phyloP scores from a whole-genome alignment of 2,329 filamentous ascomycete species.

The Alternaria consortialis region DNA sequence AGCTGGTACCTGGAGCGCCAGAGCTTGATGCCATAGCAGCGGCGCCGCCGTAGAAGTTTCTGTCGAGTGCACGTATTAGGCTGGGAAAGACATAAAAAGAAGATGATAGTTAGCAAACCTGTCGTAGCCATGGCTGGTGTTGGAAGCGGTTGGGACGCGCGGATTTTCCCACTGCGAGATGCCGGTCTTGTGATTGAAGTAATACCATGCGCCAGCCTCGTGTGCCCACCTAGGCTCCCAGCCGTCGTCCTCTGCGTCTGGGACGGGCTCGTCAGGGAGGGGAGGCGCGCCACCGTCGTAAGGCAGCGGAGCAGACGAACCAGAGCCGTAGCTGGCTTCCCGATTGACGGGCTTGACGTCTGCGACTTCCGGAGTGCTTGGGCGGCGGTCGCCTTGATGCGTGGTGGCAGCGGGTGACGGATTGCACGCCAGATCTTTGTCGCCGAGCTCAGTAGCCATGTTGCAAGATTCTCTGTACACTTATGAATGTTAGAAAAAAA shows the following conservation, averaged over 20 bases:
- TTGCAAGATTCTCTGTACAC: constrained; percentile 15
- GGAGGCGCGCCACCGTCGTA: constrained; percentile 45
- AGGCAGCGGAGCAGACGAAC: constrained; percentile 35
- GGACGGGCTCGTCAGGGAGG: constrained; percentile 61
- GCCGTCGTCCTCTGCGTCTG: constrained; percentile 65
- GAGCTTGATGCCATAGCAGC: constrained; percentile 40
- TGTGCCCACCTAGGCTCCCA: constrained; percentile 85
- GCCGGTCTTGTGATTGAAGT: constrained; percentile 82
- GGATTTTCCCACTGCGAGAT: constrained; percentile 86
- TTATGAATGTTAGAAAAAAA: constrained; percentile 27
- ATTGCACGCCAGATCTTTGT: constrained; percentile 22
- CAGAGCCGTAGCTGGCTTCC: constrained; percentile 18
- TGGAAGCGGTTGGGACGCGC: constrained; percentile 64
- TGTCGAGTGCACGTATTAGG: constrained; percentile 44
- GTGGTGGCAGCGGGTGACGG: constrained; percentile 20
- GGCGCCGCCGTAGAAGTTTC: constrained; percentile 33
- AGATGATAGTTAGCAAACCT: constrained; percentile 48
- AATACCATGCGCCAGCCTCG: constrained; percentile 75
- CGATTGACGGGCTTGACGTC: constrained; percentile 15
- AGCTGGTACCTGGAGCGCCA: constrained; percentile 45
- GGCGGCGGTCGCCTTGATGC: constrained; percentile 16
- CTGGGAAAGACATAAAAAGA: constrained; percentile 37
- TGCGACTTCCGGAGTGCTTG: constrained; percentile 15
- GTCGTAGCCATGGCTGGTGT: constrained; percentile 31
- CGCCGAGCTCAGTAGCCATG: constrained; percentile 25